Evolutionary conservation across 345 rosid species (phyloP).

Genomic region (Cardamine chenopodiifolia): DNA sequence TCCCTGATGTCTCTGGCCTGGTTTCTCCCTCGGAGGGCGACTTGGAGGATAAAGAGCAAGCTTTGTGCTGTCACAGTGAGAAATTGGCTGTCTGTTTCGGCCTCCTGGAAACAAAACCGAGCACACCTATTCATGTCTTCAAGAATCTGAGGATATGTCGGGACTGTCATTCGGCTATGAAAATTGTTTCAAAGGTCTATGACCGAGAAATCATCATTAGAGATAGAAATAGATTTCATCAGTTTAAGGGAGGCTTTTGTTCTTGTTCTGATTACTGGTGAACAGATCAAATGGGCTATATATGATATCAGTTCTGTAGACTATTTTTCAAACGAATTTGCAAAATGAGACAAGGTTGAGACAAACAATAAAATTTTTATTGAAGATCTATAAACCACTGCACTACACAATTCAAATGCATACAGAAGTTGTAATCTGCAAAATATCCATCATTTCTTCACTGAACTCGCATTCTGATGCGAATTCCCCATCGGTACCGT

Average conservation of each 20-base stretch:
- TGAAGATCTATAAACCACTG: conserved; percentile 21
- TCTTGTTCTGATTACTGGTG: conserved; percentile 87
- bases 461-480: conserved; percentile 72
- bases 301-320: neutral
- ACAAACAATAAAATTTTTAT: neutral
- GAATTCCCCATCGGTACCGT: conserved; percentile 53
- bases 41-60: conserved; percentile 76
- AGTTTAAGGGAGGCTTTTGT: conserved; percentile 68
- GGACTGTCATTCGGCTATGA: conserved; percentile 80
- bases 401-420: conserved; percentile 7
- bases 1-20: conserved; percentile 50
- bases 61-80: conserved; percentile 75
- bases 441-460: conserved; percentile 76
- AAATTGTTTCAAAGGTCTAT: conserved; percentile 60
- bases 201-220: conserved; percentile 66
- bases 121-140: conserved; percentile 55
- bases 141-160: conserved; percentile 77
- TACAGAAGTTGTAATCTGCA: conserved; percentile 16
- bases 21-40: conserved; percentile 45
- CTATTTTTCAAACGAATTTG: neutral
- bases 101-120: conserved; percentile 62
- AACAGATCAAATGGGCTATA: conserved; percentile 26
- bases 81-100: conserved; percentile 81
- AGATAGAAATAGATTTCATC: conserved; percentile 85
- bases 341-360: conserved; percentile 16